Percentiles rank a stretch among this genome's conserved stretches.
Evolutionary conservation across 106 monocot genomes (phyloP).

Genomic region (Dendrobium chrysotoxum): DNA sequence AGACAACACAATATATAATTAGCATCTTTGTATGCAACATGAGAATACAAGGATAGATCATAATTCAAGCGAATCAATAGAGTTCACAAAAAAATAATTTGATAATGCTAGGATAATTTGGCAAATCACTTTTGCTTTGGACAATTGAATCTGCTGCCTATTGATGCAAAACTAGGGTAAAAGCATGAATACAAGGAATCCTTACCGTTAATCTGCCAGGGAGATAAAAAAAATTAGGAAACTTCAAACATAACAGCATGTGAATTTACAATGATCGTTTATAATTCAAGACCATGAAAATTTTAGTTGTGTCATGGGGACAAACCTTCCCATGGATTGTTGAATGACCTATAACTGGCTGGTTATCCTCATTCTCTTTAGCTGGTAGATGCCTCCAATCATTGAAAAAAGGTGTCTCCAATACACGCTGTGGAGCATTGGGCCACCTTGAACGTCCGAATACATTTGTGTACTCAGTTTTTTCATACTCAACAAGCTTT

Average conservation of each 20-base stretch:
- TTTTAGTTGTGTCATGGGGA: neutral
- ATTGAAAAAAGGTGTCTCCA: constrained; percentile 50
- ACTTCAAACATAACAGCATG: neutral
- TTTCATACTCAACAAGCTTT: constrained; percentile 45
- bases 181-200: neutral
- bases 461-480: constrained; percentile 54
- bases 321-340: constrained; percentile 63
- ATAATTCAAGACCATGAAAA: neutral
- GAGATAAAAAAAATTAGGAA: neutral
- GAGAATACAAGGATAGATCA: neutral
- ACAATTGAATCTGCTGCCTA: neutral
- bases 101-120: neutral
- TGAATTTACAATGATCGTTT: neutral
- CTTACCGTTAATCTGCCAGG: neutral
- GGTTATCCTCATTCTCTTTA: constrained; percentile 52
- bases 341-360: constrained; percentile 61
- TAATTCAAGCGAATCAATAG: neutral
- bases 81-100: neutral
- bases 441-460: constrained; percentile 84
- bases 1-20: neutral
- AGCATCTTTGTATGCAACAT: neutral
- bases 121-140: neutral
- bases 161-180: neutral
- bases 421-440: constrained; percentile 63
- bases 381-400: constrained; percentile 51